These are phyloP conservation scores for Oenanthe javanica DNA, from an alignment of 140 eudicot genomes.

Conservation along the genomic window DNA sequence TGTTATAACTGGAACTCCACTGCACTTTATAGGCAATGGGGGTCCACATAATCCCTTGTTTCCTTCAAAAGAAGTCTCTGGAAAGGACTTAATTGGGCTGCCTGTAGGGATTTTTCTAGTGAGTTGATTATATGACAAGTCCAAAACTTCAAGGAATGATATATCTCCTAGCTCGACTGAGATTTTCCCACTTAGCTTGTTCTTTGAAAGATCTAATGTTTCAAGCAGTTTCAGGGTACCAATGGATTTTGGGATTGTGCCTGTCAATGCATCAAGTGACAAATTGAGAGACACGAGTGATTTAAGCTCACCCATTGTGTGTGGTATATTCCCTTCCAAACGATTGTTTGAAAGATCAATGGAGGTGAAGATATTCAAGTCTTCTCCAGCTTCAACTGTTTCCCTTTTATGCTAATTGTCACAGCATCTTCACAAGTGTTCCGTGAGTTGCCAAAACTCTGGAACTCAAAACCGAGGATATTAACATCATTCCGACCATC, in stretches of 20 bases:
- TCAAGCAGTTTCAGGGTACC: neutral
- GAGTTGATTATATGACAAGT: neutral
- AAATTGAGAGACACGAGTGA: neutral
- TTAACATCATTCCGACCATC: neutral
- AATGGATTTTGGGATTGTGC: neutral
- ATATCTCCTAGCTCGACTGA: neutral
- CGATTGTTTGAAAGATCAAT: neutral
- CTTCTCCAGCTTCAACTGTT: neutral
- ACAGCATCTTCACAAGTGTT: neutral
- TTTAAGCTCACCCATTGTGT: neutral
- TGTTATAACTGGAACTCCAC: neutral
- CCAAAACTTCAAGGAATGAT: neutral
- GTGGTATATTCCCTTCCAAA: neutral
- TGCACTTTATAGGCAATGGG: neutral
- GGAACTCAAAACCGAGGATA: neutral
- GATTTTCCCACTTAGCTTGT: neutral
- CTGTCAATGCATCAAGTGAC: neutral
- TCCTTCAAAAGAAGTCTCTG: neutral
- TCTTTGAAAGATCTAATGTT: neutral
- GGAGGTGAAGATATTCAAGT: neutral
- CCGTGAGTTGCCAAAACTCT: too few relatives aligned
- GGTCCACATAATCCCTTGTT: conserved; percentile 2
- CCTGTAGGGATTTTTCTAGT: neutral
- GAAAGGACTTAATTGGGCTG: neutral
- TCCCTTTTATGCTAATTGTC: neutral